A percentile compares a stretch with the other conserved stretches of the same genome.
phyloP scores from a whole-genome alignment of 129 eudicot genomes.

The Heracleum sosnowskyi region DNA sequence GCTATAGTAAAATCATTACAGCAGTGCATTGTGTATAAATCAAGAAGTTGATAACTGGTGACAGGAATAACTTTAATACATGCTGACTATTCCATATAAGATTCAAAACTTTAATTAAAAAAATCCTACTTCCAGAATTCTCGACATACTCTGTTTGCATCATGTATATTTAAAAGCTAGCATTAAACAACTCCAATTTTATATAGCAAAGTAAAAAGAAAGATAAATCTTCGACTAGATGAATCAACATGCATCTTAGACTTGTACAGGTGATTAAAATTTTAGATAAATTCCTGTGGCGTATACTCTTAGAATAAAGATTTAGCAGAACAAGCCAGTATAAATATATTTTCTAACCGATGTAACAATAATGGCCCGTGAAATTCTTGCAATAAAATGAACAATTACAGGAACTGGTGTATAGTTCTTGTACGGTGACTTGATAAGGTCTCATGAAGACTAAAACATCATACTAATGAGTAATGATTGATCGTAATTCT shows the following conservation, averaged over 20 bases:
- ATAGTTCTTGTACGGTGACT: background rate
- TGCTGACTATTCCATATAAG: background rate
- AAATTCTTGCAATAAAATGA: background rate
- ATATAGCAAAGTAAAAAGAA: too few relatives aligned
- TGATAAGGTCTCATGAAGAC: background rate
- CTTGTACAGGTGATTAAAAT: background rate
- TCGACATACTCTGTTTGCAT: background rate
- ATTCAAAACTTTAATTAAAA: background rate
- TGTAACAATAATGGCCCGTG: background rate
- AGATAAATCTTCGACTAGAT: too few relatives aligned
- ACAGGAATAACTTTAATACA: background rate
- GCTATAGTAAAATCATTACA: background rate
- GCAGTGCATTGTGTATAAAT: background rate
- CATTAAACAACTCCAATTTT: background rate
- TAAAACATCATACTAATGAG: too few relatives aligned
- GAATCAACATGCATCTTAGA: too few relatives aligned
- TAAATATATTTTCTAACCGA: background rate
- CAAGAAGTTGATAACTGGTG: background rate
- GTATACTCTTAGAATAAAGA: background rate
- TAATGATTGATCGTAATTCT: background rate
- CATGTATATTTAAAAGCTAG: background rate
- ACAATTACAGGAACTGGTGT: background rate
- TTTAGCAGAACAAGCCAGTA: background rate
- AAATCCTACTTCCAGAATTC: background rate
- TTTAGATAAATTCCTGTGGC: background rate